Base-by-base conservation (phyloP, 225 moss, liverwort and hornwort species). In the Marchantia polymorpha region DNA sequence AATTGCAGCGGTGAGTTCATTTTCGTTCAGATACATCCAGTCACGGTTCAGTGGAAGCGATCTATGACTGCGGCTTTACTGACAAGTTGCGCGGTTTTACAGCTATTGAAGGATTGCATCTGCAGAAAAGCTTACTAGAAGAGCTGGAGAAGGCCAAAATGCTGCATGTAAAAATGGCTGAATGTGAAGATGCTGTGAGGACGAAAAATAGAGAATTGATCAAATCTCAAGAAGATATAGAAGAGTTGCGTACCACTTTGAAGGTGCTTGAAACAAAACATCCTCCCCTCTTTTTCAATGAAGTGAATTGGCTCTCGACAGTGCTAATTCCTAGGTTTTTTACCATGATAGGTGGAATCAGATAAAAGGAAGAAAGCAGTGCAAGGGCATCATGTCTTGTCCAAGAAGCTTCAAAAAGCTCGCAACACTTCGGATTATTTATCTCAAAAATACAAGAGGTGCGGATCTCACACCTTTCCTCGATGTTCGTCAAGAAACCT, bases 341-440 rank as follows among this genome's bases (percentile, higher is more conserved):
- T 58, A 67, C 49, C 39, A 83, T 56, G 26, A 15, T 80, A 94
- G 96, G 89, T 87, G 53, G 96, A 96, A 75, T 89, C 91, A 68
- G 90, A 94, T 72, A 91, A 89, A 78, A 87, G 90, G 79, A 89
- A 84, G 12, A 76, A 75, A 73, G 96, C 90, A 78, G 86, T 89
- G 55, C 86, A 90, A 54, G 90, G 87, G 25, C 90, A 92, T 74
- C 88, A 82, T 54, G 78, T 94, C 74, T 56, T 96, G 64, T 83
- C 88, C 29, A 90, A 71, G 74, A 96, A 96, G 82, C 94, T 96
- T 69, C 87, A 91, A 12, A 92, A 91, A 81, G 85, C 89, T 82
- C 89, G 92, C 31, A 83, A 51, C 22, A 64, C 30, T 22, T 48
- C 73, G 31, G 77, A 80, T 56, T 59, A 20, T 7, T 74, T 79